A percentile compares a stretch with the other conserved stretches of the same genome.
phyloP scores from a whole-genome alignment of 2,329 filamentous ascomycete genomes.

The Aureobasidium sp. region DNA sequence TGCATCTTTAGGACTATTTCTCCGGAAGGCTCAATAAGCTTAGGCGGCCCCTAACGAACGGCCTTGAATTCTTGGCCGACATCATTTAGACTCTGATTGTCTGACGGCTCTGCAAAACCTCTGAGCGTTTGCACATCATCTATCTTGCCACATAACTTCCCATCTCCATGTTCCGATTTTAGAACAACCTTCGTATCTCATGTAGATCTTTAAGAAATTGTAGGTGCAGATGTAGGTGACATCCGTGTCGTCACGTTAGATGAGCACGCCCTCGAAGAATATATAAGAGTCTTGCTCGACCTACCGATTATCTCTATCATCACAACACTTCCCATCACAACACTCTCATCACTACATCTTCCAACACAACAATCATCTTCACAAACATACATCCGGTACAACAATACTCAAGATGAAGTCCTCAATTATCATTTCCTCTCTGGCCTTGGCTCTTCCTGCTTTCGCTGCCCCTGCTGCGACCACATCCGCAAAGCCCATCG shows the following conservation, averaged over 20 bases:
- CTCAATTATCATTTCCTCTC: conserved; percentile 3
- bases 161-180: conserved; percentile 5
- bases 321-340: conserved; percentile 12
- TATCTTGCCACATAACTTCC: conserved; percentile 2
- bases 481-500: not conserved
- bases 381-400: not conserved
- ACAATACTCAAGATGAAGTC: conserved; percentile 20
- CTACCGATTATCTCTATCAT: conserved; percentile 11
- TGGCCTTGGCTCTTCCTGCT: conserved; percentile 18
- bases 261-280: not conserved
- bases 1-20: not conserved
- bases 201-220: conserved; percentile 16
- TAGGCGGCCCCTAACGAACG: conserved; percentile 4
- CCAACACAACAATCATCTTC: not conserved
- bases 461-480: conserved; percentile 15
- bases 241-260: conserved; percentile 1
- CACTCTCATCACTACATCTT: not conserved
- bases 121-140: conserved; percentile 11
- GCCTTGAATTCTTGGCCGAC: not conserved
- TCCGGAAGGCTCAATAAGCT: conserved; percentile 17
- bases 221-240: conserved; percentile 3
- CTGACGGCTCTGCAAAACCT: not conserved
- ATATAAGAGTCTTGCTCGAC: conserved; percentile 16
- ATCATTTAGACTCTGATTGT: too few species aligned
- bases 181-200: conserved; percentile 16